Base-by-base conservation (phyloP, 208 protist species). In the Leishmania lainsoni region DNA sequence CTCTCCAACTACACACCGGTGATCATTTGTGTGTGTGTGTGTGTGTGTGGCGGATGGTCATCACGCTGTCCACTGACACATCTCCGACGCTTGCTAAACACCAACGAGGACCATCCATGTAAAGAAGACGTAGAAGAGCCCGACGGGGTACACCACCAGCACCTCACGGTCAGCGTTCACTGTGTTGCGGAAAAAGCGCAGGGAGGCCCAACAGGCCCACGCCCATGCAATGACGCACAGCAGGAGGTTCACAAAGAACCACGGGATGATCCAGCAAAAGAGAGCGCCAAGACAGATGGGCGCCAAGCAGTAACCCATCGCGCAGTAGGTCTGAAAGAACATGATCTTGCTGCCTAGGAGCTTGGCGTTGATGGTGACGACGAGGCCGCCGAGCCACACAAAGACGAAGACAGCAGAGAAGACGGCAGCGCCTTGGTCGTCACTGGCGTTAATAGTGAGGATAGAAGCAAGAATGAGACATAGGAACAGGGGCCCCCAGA, bases 281-380 rank as follows among this genome's bases (percentile, higher is more conserved):
- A 95, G 61, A 6, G 91, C 90, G 32, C 83, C 89, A 54, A 98
- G 65, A 35, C 88, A 89, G 9, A 98, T 79, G 17, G 98, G 98
- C 14, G 93, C 90, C 17, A 99, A 76, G 79, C 95, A 99, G 88
- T 99, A 99, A 20, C 98, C 97, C 78, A 99, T 90, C n/a, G 98
- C 91, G 84, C 97, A 99, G 32, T 98, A 91, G 9, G 86, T 96
- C 77, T 99, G 98, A 83, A 99, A 99, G 70, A 99, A 98, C 56
- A 97, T 98, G 65, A 96, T 91, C 22, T 75, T 87, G 68, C 95
- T 94, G 74, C 97, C 96, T 17, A 99, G 91, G 56, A 99, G 85
- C 76, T 98, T 95, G 22, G 92, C 91, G 72, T 99, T 99, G 52
- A 99, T 69, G 32, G 95, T 98, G 20, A 99, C 93, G 5, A 99